Base-by-base conservation (phyloP, 345 rosid genomes). In the Hypericum androsaemum region DNA sequence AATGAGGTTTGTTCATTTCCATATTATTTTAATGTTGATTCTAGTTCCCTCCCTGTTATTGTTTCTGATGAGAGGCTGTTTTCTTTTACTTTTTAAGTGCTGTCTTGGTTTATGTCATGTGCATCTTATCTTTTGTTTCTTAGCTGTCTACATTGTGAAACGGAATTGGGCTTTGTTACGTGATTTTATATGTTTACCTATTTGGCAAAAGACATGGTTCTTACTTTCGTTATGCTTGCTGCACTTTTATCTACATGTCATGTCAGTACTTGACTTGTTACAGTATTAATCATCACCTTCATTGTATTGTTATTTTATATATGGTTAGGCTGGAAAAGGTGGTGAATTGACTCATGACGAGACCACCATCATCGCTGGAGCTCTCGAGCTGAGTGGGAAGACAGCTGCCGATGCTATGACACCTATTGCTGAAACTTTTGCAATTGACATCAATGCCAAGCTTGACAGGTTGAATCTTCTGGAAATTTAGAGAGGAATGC, bases 291-390 rank as follows among this genome's bases (percentile, higher is more conserved):
- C 16, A 15, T 40, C 39, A 7, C 2, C 32, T 22, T 22, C 32
- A 22, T 22, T 22, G 1, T 22, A 22, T 22, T 22, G 32, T 4
- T 1, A 22, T 22, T 22, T 22, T 22, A 22, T 4, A 22, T 1
- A 50, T 46, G 49, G 13, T 43, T 69, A 88, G 98, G 98, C 98
- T 50, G 98, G 98, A 43, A 92, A 92, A 66, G 98, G 98, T 51
- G 98, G 98, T 51, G 98, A 92, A 66, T 55, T 92, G 66, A 88
- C 98, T 0, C 98, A 80, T 73, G 98, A 92, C 15, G 98, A 92
- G 69, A 92, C 98, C 3, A 92, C 98, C 28, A 92, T 92, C 55
- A 92, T 92, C 63, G 97, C 96, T 28, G 98, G 98, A 69, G 98
- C 98, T 52, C 98, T 92, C 59, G 95, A 81, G 67, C 95, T 92